A percentile compares a stretch with the other conserved stretches of the same genome.
These are phyloP conservation scores for Cercospora zeae-maydis DNA, from an alignment of 2,329 filamentous ascomycete genomes.

Conservation along the genomic window DNA sequence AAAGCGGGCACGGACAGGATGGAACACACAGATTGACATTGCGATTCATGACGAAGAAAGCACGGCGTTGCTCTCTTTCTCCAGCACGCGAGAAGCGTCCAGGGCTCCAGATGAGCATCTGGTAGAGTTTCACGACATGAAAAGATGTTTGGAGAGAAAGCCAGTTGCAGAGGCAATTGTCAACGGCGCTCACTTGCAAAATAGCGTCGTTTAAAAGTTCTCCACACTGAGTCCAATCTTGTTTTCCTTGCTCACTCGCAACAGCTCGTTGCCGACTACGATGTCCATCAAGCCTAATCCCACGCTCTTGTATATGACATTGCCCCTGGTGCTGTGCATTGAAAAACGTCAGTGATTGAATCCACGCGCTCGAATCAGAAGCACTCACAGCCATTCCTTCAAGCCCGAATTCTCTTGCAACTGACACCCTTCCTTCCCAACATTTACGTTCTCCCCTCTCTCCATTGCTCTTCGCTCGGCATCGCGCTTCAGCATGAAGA, in stretches of 20 bases:
- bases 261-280: slow-evolving; percentile 57
- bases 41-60: background rate
- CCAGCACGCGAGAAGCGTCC: background rate
- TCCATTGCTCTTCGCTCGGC: slow-evolving; percentile 40
- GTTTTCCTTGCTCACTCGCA: slow-evolving; percentile 54
- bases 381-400: slow-evolving; percentile 48
- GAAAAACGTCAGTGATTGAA: slow-evolving; percentile 45
- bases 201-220: slow-evolving; percentile 38
- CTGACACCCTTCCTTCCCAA: slow-evolving; percentile 23
- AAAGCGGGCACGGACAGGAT: background rate
- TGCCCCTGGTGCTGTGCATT: slow-evolving; percentile 48
- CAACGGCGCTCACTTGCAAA: background rate
- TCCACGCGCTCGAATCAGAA: background rate
- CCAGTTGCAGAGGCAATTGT: background rate
- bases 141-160: background rate
- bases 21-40: background rate
- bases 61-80: background rate
- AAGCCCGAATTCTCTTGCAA: slow-evolving; percentile 42
- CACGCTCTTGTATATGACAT: slow-evolving; percentile 68
- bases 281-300: slow-evolving; percentile 67
- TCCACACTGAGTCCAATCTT: slow-evolving; percentile 55
- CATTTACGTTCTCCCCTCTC: slow-evolving; percentile 21
- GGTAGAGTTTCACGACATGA: background rate
- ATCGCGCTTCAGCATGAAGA: slow-evolving; percentile 62
- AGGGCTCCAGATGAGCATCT: background rate